Evolutionary conservation across 768 basidiomycete species (phyloP).

Genomic region (Macrolepiota fuliginosa): DNA sequence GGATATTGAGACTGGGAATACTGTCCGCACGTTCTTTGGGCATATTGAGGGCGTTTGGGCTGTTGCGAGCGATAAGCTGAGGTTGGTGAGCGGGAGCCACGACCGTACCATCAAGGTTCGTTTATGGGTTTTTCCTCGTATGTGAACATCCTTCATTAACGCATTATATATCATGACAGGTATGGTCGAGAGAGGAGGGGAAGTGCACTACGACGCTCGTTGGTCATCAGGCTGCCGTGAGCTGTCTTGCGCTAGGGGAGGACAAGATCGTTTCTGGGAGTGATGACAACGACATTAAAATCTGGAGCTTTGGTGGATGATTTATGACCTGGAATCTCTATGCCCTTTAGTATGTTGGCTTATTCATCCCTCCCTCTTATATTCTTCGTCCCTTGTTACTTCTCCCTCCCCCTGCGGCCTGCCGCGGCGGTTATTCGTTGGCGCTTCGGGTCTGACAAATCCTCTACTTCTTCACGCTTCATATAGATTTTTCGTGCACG

Average conservation of each 20-base stretch:
- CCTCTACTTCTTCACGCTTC: neutral
- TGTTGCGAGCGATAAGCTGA: constrained; percentile 87
- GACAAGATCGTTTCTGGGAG: constrained; percentile 97
- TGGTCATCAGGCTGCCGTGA: constrained; percentile 93
- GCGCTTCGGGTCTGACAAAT: neutral
- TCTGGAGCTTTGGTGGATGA: constrained; percentile 72
- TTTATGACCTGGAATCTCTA: neutral
- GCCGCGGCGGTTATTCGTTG: neutral
- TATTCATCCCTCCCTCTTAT: constrained; percentile 8
- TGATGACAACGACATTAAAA: constrained; percentile 83
- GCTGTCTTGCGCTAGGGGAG: constrained; percentile 84
- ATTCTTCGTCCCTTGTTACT: constrained; percentile 1
- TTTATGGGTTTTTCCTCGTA: constrained; percentile 21
- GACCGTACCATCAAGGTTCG: constrained; percentile 94
- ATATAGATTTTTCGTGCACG: neutral
- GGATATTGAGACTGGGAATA: constrained; percentile 87
- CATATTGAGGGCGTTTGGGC: constrained; percentile 99
- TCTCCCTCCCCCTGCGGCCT: neutral
- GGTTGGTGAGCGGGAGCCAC: constrained; percentile 91
- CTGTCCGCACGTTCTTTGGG: constrained; percentile 84
- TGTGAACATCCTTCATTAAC: neutral
- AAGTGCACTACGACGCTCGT: constrained; percentile 86
- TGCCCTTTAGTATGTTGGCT: constrained; percentile 1
- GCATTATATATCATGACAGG: constrained; percentile 40
- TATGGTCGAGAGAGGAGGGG: constrained; percentile 92